phyloP scores from a whole-genome alignment of 768 basidiomycete species.

The Dioszegia aurantiaca region DNA sequence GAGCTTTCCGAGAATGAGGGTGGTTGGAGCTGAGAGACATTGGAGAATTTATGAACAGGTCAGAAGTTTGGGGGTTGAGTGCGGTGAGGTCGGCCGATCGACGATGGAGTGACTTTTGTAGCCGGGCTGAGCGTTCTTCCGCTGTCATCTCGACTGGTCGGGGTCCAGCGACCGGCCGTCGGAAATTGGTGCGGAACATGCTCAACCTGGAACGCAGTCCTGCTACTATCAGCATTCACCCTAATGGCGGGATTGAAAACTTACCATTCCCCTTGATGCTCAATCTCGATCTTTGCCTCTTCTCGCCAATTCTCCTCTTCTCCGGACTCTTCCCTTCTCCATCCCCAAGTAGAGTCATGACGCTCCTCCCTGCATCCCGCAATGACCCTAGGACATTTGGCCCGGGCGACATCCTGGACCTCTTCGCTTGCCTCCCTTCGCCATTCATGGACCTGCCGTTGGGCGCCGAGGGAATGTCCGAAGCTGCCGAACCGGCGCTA shows the following conservation, averaged over 20 bases:
- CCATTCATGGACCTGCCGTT: conserved; percentile 28
- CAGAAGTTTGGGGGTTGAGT: conserved; percentile 19
- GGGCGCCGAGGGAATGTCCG: conserved; percentile 30
- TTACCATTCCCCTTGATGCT: conserved; percentile 31
- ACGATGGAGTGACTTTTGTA: conserved; percentile 17
- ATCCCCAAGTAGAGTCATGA: conserved; percentile 31
- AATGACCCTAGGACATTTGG: conserved; percentile 35
- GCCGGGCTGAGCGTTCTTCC: neutral
- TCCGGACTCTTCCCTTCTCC: conserved; percentile 16
- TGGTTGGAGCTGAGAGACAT: conserved; percentile 1
- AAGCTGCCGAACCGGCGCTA: conserved; percentile 12
- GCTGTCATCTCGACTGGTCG: conserved; percentile 4
- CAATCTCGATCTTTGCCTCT: conserved; percentile 24
- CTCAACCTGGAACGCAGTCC: conserved; percentile 3
- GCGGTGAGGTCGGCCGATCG: conserved; percentile 25
- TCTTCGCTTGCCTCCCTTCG: conserved; percentile 25
- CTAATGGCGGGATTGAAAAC: neutral
- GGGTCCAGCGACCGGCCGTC: neutral
- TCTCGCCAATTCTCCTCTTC: conserved; percentile 22
- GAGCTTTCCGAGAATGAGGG: neutral
- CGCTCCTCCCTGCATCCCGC: conserved; percentile 33
- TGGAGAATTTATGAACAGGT: conserved; percentile 15
- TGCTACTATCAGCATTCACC: conserved; percentile 10
- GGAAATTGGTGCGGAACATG: conserved; percentile 13
- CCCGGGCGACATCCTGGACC: conserved; percentile 28